A percentile compares a stretch with the other conserved stretches of the same genome.
Evolutionary conservation across 495 filamentous ascomycete species (phyloP).

Genomic region (Cercophora samala): DNA sequence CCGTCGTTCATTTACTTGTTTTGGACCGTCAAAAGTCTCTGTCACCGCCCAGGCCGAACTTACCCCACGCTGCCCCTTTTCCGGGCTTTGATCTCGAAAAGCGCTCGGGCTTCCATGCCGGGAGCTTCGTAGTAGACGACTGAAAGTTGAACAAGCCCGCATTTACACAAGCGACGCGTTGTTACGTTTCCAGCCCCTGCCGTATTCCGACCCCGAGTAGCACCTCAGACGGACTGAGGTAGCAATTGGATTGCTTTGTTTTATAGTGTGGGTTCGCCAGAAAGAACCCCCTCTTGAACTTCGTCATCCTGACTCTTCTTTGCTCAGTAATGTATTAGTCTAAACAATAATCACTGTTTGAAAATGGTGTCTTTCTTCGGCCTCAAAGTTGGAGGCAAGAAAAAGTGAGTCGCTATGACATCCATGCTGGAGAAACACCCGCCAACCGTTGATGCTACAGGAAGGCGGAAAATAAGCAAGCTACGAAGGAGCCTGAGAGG

Average conservation of each 20-base stretch:
- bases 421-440: not conserved
- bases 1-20: not conserved
- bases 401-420: conserved; percentile 41
- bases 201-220: conserved; percentile 3
- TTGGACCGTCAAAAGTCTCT: not conserved
- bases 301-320: not conserved
- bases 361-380: conserved; percentile 52
- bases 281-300: not conserved
- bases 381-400: conserved; percentile 47
- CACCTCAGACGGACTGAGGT: not conserved
- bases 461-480: conserved; percentile 32
- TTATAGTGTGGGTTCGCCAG: not conserved
- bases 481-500: conserved; percentile 22
- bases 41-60: not conserved
- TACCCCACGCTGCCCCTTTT: conserved; percentile 12
- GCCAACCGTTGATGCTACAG: conserved; percentile 30
- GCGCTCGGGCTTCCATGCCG: conserved; percentile 4
- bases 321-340: conserved; percentile 21
- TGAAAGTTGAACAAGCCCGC: conserved; percentile 8
- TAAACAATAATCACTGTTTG: conserved; percentile 21
- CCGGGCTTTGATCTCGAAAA: conserved; percentile 6
- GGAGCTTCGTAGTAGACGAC: not conserved
- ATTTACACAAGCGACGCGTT: conserved; percentile 2
- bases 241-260: conserved; percentile 1
- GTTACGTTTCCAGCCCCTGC: not conserved